Evolutionary conservation across 192 early-diverging fungal species (phyloP).

Genomic region (Lobosporangium transversale): DNA sequence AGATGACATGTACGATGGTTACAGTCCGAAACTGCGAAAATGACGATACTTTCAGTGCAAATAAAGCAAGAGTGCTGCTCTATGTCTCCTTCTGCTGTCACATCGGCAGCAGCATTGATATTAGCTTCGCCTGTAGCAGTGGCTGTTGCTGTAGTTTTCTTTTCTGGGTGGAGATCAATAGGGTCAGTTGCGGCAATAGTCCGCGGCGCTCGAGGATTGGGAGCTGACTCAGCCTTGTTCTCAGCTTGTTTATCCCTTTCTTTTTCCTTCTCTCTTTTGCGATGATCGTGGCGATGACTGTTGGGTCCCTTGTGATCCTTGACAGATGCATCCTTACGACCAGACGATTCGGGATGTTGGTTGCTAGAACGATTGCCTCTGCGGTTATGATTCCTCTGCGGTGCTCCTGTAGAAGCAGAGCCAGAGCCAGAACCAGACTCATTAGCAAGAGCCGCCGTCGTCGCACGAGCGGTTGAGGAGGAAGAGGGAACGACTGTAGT

Average conservation of each 20-base stretch:
- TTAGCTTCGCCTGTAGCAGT: background rate
- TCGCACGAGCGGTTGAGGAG: slow-evolving; percentile 1
- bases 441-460: too few species aligned
- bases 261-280: slow-evolving; percentile 14
- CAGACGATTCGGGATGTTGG: background rate
- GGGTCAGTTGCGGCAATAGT: slow-evolving; percentile 49
- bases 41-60: slow-evolving; percentile 84
- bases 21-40: slow-evolving; percentile 87
- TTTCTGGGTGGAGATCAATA: slow-evolving; percentile 30
- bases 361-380: slow-evolving; percentile 14
- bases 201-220: slow-evolving; percentile 10
- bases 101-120: background rate
- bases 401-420: slow-evolving; percentile 1
- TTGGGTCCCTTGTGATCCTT: slow-evolving; percentile 5
- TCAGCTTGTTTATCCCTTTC: too few species aligned
- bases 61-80: slow-evolving; percentile 81
- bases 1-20: slow-evolving; percentile 95
- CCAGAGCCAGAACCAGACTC: too few species aligned
- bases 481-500: slow-evolving; percentile 21
- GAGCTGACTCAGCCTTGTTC: background rate
- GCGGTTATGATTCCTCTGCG: slow-evolving; percentile 2
- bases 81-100: slow-evolving; percentile 21
- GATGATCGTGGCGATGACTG: slow-evolving; percentile 23
- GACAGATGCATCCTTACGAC: background rate
- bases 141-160: background rate